These are phyloP conservation scores for Vachellia collinsii DNA, from an alignment of 306 rosid genomes.

Conservation along the genomic window DNA sequence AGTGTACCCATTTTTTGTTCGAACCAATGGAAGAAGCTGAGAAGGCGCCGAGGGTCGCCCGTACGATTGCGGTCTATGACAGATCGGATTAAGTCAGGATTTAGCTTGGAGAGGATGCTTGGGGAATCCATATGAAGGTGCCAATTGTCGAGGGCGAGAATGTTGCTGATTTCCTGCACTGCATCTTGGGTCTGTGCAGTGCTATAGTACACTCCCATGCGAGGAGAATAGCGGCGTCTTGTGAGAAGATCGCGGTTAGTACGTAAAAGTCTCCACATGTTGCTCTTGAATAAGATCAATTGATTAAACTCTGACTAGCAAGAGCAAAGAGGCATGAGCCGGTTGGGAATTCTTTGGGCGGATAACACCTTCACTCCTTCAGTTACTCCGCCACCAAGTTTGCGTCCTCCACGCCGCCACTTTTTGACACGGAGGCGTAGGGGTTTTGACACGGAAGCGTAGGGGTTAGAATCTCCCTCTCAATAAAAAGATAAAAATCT, in stretches of 20 bases:
- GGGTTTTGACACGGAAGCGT: too few relatives aligned
- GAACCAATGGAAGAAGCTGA: constrained; percentile 55
- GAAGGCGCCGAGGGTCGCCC: constrained; percentile 46
- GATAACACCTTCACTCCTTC: too few relatives aligned
- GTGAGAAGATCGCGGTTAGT: too few relatives aligned
- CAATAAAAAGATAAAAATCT: too few relatives aligned
- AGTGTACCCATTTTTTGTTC: constrained; percentile 45
- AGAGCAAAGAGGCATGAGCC: background rate
- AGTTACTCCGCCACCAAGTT: too few relatives aligned
- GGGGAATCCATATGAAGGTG: constrained; percentile 30
- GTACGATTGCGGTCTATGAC: constrained; percentile 40
- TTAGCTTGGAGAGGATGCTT: constrained; percentile 38
- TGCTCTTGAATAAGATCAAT: background rate
- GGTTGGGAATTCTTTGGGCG: background rate
- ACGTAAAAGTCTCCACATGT: too few relatives aligned
- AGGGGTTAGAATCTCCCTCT: too few relatives aligned
- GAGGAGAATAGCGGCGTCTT: background rate
- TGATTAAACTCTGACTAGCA: background rate
- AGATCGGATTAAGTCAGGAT: constrained; percentile 47
- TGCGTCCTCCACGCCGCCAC: too few relatives aligned
- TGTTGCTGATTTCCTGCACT: constrained; percentile 45
- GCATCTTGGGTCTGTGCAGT: constrained; percentile 37
- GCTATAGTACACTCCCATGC: constrained; percentile 13
- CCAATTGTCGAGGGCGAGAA: constrained; percentile 49
- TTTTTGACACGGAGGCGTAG: too few relatives aligned